Evolutionary conservation across 108 stramenopile genomes (phyloP).

Genomic region (Skeletonema potamos): DNA sequence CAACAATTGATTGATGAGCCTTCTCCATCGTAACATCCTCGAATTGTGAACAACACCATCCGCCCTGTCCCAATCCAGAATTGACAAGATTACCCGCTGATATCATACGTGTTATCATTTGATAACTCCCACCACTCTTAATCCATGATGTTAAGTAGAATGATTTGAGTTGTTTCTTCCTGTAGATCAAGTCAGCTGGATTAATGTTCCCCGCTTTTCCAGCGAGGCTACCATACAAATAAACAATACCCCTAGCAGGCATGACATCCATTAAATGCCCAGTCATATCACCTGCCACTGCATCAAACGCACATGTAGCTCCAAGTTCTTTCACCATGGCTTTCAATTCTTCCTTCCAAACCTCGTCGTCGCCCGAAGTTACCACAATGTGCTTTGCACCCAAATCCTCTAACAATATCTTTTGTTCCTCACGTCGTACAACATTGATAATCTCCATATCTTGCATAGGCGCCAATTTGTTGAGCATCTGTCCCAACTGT

Average conservation of each 20-base stretch:
- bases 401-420: slow-evolving; percentile 33
- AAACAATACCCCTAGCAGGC: slow-evolving; percentile 46
- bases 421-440: slow-evolving; percentile 58
- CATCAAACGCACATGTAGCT: slow-evolving; percentile 63
- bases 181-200: slow-evolving; percentile 48
- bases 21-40: slow-evolving; percentile 47
- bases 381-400: slow-evolving; percentile 56
- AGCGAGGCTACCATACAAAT: slow-evolving; percentile 50
- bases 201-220: slow-evolving; percentile 30
- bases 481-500: slow-evolving; percentile 59
- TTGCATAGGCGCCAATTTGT: slow-evolving; percentile 31
- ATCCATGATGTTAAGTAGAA: slow-evolving; percentile 52
- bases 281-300: slow-evolving; percentile 48
- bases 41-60: slow-evolving; percentile 50
- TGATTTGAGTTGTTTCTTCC: slow-evolving; percentile 40
- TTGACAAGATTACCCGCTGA: slow-evolving; percentile 31
- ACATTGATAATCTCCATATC: slow-evolving; percentile 56
- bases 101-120: slow-evolving; percentile 38
- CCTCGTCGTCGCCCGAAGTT: slow-evolving; percentile 16
- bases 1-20: slow-evolving; percentile 35
- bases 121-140: slow-evolving; percentile 22
- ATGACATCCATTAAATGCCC: slow-evolving; percentile 46
- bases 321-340: slow-evolving; percentile 50
- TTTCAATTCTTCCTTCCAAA: slow-evolving; percentile 47
- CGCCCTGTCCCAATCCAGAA: slow-evolving; percentile 35